Evolutionary conservation across 495 filamentous ascomycete species (phyloP).

Genomic region (Penicillium egyptiacum): DNA sequence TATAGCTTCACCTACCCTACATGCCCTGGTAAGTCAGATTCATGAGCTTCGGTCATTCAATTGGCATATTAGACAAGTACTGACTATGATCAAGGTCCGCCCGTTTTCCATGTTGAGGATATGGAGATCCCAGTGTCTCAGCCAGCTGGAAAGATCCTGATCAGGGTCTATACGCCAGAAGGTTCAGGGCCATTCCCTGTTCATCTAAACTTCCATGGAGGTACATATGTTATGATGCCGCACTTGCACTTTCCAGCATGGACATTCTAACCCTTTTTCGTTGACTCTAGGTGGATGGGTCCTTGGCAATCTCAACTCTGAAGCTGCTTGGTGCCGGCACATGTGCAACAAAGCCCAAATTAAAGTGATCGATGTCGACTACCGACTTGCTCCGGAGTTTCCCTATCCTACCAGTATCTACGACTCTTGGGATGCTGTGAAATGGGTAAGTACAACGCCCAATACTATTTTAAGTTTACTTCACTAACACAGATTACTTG

Average conservation of each 20-base stretch:
- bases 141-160: conserved; percentile 38
- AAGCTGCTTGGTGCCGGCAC: conserved; percentile 40
- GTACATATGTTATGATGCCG: not conserved
- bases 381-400: conserved; percentile 35
- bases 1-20: conserved; percentile 36
- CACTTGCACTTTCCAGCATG: not conserved
- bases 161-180: conserved; percentile 35
- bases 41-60: not conserved
- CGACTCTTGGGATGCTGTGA: conserved; percentile 41
- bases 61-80: not conserved
- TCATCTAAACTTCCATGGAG: conserved; percentile 48
- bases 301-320: conserved; percentile 41
- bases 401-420: conserved; percentile 33
- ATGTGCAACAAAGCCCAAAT: conserved; percentile 44
- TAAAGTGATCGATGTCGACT: conserved; percentile 44
- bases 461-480: not conserved
- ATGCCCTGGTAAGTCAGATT: conserved; percentile 29
- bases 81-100: conserved; percentile 16
- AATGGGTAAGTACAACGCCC: conserved; percentile 26
- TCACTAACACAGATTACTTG: not conserved
- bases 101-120: conserved; percentile 34
- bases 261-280: not conserved
- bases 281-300: conserved; percentile 42
- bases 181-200: conserved; percentile 43
- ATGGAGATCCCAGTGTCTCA: conserved; percentile 32